Percentiles rank a stretch among this genome's conserved stretches.
These are phyloP conservation scores for Talaromyces islandicus DNA, from an alignment of 2,329 filamentous ascomycete genomes.

Conservation along the genomic window DNA sequence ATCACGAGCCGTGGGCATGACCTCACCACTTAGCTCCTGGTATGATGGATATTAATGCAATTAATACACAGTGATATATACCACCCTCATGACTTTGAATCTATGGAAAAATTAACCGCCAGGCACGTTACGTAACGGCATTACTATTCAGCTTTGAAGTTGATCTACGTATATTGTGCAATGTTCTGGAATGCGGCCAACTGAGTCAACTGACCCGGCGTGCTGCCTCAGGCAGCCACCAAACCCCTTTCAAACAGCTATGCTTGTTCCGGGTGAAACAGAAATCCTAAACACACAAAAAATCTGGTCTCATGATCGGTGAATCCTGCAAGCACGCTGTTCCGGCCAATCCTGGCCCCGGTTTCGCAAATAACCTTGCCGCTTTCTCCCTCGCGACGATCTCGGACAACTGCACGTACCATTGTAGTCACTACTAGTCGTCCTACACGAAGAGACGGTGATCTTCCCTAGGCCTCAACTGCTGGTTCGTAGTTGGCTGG, in stretches of 20 bases:
- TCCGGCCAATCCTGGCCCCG: not conserved
- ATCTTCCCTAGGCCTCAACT: not conserved
- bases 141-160: not conserved
- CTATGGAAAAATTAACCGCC: not conserved
- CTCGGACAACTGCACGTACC: not conserved
- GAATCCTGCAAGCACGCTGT: not conserved
- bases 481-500: not conserved
- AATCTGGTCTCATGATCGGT: not conserved
- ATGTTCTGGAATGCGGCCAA: not conserved
- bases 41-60: too few species aligned
- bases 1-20: not conserved
- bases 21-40: not conserved
- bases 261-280: not conserved
- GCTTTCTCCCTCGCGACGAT: not conserved
- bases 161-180: not conserved
- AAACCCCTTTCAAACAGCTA: not conserved
- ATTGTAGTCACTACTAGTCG: not conserved
- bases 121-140: not conserved
- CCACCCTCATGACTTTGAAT: not conserved
- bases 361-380: not conserved
- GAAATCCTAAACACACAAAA: not conserved
- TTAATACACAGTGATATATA: not conserved
- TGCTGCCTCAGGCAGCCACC: not conserved
- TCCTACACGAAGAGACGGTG: not conserved
- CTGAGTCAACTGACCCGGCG: not conserved